Conservation (phyloP, 306 rosid genomes). For the Lathyrus oleraceus region DNA sequence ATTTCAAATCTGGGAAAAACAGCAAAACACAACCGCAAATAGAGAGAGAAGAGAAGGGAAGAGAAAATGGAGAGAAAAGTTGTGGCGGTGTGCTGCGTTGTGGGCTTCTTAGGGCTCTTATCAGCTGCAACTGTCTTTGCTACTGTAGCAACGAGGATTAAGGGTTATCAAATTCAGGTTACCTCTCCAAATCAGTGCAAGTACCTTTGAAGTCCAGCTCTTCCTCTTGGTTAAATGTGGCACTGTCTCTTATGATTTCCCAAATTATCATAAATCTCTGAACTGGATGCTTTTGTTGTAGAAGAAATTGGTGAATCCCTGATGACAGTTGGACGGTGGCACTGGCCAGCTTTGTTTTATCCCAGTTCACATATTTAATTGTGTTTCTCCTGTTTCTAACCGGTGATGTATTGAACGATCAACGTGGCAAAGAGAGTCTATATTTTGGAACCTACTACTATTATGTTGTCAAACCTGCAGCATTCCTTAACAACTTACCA, state of each 20-base stretch:
- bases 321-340: slow-evolving; percentile 65
- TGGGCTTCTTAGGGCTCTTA: slow-evolving; percentile 68
- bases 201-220: slow-evolving; percentile 82
- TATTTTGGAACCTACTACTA: slow-evolving; percentile 67
- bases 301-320: slow-evolving; percentile 47
- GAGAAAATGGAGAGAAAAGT: slow-evolving; percentile 66
- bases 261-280: slow-evolving; percentile 61
- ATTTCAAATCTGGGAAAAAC: too few relatives aligned
- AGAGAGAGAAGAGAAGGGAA: background rate
- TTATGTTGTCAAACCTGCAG: slow-evolving; percentile 79
- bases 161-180: slow-evolving; percentile 60
- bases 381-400: slow-evolving; percentile 69
- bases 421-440: slow-evolving; percentile 46
- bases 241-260: slow-evolving; percentile 71
- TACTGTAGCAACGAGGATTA: slow-evolving; percentile 79
- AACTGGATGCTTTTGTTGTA: slow-evolving; percentile 84
- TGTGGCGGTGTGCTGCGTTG: slow-evolving; percentile 49
- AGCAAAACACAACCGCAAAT: background rate
- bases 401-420: slow-evolving; percentile 66
- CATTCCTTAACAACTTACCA: too few relatives aligned
- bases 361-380: slow-evolving; percentile 77
- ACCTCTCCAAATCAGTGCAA: slow-evolving; percentile 42
- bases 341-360: slow-evolving; percentile 64
- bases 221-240: slow-evolving; percentile 80
- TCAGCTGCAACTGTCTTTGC: slow-evolving; percentile 76